These are phyloP conservation scores for Ramaria rubella DNA, from an alignment of 768 basidiomycete genomes.

Conservation along the genomic window DNA sequence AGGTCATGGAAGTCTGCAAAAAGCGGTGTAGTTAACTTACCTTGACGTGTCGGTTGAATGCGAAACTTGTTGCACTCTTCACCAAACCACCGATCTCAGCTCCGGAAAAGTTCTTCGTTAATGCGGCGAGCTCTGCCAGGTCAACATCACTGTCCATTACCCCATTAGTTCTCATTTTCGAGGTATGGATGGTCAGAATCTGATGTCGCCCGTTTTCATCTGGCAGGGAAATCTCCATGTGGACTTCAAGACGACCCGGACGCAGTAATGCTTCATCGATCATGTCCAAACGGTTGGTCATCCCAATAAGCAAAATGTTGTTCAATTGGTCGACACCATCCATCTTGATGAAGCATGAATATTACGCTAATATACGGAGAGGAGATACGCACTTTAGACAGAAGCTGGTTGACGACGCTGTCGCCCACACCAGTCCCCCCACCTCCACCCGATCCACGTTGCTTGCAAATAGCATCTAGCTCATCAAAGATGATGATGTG, in stretches of 20 bases:
- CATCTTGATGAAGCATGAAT: conserved; percentile 58
- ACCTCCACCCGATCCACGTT: conserved; percentile 65
- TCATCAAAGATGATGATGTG: conserved; percentile 99
- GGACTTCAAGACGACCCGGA: conserved; percentile 96
- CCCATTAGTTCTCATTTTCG: conserved; percentile 86
- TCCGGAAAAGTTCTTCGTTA: conserved; percentile 96
- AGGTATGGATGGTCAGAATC: conserved; percentile 92
- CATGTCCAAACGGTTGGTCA: conserved; percentile 98
- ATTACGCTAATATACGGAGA: not conserved
- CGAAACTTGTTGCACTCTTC: conserved; percentile 97
- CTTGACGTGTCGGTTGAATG: conserved; percentile 96
- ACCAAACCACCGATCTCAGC: conserved; percentile 94
- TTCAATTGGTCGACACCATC: conserved; percentile 98
- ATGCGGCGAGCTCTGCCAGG: conserved; percentile 66
- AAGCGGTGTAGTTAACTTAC: conserved; percentile 24
- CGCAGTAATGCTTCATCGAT: conserved; percentile 97
- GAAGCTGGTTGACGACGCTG: conserved; percentile 94
- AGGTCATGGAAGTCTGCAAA: not conserved
- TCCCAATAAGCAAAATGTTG: conserved; percentile 98
- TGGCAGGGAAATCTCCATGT: conserved; percentile 98
- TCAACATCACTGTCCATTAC: conserved; percentile 88
- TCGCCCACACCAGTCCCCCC: conserved; percentile 95
- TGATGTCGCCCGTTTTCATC: conserved; percentile 89
- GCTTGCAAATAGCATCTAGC: conserved; percentile 97
- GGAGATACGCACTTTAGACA: conserved; percentile 72